Evolutionary conservation across 1,139 yeast genomes (phyloP).

Genomic region (Saccharomycopsis phalli): DNA sequence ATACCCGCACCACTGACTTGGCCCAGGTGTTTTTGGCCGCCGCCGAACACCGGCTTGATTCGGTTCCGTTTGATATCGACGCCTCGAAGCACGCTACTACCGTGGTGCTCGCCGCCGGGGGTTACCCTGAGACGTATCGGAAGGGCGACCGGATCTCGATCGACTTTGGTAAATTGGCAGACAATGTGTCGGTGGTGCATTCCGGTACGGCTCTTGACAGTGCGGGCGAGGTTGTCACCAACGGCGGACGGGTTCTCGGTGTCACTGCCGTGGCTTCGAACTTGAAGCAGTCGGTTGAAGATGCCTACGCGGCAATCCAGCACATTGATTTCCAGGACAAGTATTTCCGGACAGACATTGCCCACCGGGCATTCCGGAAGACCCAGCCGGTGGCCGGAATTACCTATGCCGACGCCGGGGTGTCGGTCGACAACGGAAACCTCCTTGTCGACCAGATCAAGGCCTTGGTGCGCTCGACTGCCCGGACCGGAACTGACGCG

Average conservation of each 20-base stretch:
- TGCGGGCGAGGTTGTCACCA: slow-evolving; percentile 52
- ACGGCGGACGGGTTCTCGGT: slow-evolving; percentile 97
- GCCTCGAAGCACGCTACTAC: slow-evolving; percentile 69
- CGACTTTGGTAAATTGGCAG: slow-evolving; percentile 27
- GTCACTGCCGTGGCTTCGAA: slow-evolving; percentile 77
- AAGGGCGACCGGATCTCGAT: slow-evolving; percentile 83
- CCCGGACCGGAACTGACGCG: slow-evolving; percentile 94
- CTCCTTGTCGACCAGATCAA: slow-evolving; percentile 83
- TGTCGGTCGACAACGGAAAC: slow-evolving; percentile 93
- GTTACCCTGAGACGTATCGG: slow-evolving; percentile 81
- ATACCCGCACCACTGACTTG: slow-evolving; percentile 70
- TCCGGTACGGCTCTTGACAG: slow-evolving; percentile 69
- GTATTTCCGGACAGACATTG: slow-evolving; percentile 88
- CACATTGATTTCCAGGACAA: slow-evolving; percentile 63
- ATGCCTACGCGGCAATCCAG: slow-evolving; percentile 79
- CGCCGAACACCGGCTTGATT: slow-evolving; percentile 89
- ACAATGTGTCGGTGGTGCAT: slow-evolving; percentile 71
- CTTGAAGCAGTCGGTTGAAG: slow-evolving; percentile 70
- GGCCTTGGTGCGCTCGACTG: slow-evolving; percentile 85
- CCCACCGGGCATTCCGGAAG: slow-evolving; percentile 76
- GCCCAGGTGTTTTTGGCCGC: slow-evolving; percentile 90
- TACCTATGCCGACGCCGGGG: slow-evolving; percentile 93
- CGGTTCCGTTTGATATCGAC: slow-evolving; percentile 59
- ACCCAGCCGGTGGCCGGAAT: slow-evolving; percentile 35
- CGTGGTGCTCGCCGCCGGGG: slow-evolving; percentile 94